A percentile compares a stretch with the other conserved stretches of the same genome.
These are phyloP conservation scores for Phaeosphaeria sp. DNA, from an alignment of 2,329 filamentous ascomycete species.

Conservation along the genomic window DNA sequence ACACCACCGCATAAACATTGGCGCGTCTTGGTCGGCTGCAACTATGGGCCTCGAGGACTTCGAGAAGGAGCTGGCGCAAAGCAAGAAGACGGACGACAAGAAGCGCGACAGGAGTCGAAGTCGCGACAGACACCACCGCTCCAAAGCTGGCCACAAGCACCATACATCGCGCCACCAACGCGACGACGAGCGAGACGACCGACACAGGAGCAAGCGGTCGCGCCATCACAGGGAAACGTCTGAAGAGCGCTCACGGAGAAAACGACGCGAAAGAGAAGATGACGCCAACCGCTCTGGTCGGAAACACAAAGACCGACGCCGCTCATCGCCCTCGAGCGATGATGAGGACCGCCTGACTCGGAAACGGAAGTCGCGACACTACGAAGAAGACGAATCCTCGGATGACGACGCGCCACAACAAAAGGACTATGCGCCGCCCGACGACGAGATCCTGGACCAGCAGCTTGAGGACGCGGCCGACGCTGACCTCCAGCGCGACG, in stretches of 20 bases:
- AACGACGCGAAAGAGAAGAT: constrained; percentile 46
- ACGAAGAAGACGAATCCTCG: constrained; percentile 37
- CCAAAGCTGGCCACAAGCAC: constrained; percentile 52
- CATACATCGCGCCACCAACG: constrained; percentile 53
- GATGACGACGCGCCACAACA: constrained; percentile 45
- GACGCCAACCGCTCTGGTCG: constrained; percentile 45
- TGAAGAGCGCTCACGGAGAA: constrained; percentile 52
- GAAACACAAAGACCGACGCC: constrained; percentile 36
- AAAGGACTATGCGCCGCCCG: constrained; percentile 53
- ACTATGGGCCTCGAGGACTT: constrained; percentile 73
- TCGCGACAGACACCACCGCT: constrained; percentile 41
- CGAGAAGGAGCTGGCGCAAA: constrained; percentile 75
- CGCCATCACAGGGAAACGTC: constrained; percentile 57
- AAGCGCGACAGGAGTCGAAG: constrained; percentile 54
- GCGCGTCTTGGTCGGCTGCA: constrained; percentile 36
- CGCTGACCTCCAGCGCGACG: constrained; percentile 70
- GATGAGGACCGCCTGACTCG: constrained; percentile 41
- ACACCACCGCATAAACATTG: constrained; percentile 57
- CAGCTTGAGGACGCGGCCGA: constrained; percentile 47
- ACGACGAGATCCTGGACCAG: constrained; percentile 54
- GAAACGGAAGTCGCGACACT: constrained; percentile 44
- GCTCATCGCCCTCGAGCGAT: constrained; percentile 38
- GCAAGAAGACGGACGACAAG: constrained; percentile 63
- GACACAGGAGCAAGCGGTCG: constrained; percentile 70
- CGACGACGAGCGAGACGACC: constrained; percentile 52